Conservation (phyloP, 768 basidiomycete species). For the Amanita jacksonii region DNA sequence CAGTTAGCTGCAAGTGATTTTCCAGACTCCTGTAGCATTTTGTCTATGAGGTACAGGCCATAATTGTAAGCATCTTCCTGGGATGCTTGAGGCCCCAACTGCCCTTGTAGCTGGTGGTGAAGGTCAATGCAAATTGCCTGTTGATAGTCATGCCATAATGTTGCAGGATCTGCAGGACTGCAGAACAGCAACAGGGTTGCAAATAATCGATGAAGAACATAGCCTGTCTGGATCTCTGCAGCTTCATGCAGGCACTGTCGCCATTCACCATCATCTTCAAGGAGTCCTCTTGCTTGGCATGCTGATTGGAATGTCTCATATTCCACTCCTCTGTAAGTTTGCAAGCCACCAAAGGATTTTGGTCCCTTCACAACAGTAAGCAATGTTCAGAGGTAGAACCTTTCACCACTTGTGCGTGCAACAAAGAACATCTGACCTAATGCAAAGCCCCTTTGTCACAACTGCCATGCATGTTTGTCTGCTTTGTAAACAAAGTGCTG, state of each 20-base stretch:
- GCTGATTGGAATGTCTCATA: constrained; percentile 25
- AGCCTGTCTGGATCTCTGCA: constrained; percentile 22
- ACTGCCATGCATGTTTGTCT: neutral
- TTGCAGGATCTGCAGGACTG: constrained; percentile 1
- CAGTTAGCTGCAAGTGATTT: no score
- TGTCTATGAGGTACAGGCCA: no score
- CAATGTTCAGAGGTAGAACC: constrained; percentile 4
- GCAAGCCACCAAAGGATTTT: constrained; percentile 14
- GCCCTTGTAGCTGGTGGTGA: neutral
- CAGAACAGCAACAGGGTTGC: constrained; percentile 12
- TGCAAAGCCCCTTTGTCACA: neutral
- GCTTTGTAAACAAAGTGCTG: constrained; percentile 19
- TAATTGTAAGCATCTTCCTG: no score
- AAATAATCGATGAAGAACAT: constrained; percentile 23
- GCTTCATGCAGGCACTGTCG: constrained; percentile 27
- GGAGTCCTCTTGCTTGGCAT: constrained; percentile 24
- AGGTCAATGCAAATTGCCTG: neutral
- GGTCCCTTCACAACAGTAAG: constrained; percentile 4
- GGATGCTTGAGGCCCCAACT: no score
- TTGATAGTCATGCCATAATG: neutral
- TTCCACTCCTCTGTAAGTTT: constrained; percentile 10
- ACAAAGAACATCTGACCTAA: constrained; percentile 2
- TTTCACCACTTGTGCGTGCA: neutral
- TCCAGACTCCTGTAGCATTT: no score
- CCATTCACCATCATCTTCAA: constrained; percentile 36